Percentiles rank a stretch among this genome's conserved stretches.
Conservation (phyloP, 257 asterid genomes). For the Hygrophila difformis region DNA sequence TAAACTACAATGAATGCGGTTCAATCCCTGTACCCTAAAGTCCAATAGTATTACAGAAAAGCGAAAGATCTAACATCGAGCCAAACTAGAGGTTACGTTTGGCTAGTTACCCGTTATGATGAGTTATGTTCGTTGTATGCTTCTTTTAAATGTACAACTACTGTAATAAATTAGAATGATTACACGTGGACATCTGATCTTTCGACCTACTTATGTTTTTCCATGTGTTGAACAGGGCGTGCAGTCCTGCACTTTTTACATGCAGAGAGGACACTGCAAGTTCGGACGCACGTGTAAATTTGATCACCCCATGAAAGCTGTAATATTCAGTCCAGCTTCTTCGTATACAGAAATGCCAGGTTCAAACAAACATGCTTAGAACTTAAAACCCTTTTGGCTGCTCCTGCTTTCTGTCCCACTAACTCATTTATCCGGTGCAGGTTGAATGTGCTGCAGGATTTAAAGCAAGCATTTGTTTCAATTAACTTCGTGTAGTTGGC, state of each 20-base stretch:
- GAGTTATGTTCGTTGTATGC: not conserved
- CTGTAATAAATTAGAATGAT: no score
- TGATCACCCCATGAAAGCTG: slow-evolving; percentile 64
- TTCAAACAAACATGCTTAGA: slow-evolving; percentile 18
- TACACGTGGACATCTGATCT: not conserved
- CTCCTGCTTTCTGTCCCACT: slow-evolving; percentile 21
- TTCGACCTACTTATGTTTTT: not conserved
- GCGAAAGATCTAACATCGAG: no score
- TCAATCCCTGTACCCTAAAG: no score
- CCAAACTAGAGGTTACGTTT: no score
- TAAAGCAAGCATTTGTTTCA: slow-evolving; percentile 16
- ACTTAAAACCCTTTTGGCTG: slow-evolving; percentile 8
- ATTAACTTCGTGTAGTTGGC: slow-evolving; percentile 14
- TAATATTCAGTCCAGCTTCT: slow-evolving; percentile 36
- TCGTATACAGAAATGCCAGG: slow-evolving; percentile 58
- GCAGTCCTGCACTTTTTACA: slow-evolving; percentile 78
- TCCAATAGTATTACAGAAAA: no score
- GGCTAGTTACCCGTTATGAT: not conserved
- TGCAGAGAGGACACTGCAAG: slow-evolving; percentile 77
- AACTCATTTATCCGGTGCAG: slow-evolving; percentile 40
- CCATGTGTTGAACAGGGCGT: slow-evolving; percentile 42
- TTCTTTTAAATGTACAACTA: no score
- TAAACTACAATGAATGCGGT: no score
- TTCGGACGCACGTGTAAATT: slow-evolving; percentile 71
- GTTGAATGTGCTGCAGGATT: slow-evolving; percentile 34